Evolutionary conservation across 2,329 filamentous ascomycete genomes (phyloP), one percentile per base, ranked within the genome.

Genomic region (Pseudogymnoascus sp.): DNA sequence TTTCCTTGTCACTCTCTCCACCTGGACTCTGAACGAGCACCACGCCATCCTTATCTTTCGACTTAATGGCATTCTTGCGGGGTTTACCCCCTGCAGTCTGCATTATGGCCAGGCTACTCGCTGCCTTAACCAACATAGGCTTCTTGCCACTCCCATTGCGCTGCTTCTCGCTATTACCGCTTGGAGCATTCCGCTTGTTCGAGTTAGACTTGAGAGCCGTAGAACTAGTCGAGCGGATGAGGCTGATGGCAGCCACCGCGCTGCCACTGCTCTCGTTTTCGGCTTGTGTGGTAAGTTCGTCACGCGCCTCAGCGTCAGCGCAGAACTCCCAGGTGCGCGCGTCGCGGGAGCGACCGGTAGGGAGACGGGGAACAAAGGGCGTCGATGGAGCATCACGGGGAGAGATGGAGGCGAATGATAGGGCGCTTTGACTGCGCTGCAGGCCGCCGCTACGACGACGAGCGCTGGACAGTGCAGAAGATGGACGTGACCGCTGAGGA

Each of bases 1-100:
- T 97, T 78, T 97, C 93, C 77, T 97, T 97, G 74, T 97, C 93
- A 1, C 91, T 96, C 71, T 96, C 93, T 60, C 85, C 80, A 74
- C 77, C 84, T 15, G 84, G 80, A 67, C 69, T 81, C 78, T 38
- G 76, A 75, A 68, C 79, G 78, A 66, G 69, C 67, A 42, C 65
- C 64, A 68, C 68, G 71, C 74, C 71, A 69, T 80, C 71, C 69
- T 73, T 73, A 3, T 62, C 62, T 10, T 65, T 38, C n/a, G 21
- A 15, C 38, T 44, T 47, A 6, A 26, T 74, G 21, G 19, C 67
- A 65, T 69, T 71, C 71, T 72, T 65, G 66, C 72, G 67, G 69
- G 74, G 74, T 65, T 66, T 71, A 69, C 67, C 66, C 68, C 66
- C 68, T 71, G 70, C 66, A 65, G 64, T 67, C 65, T 53, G 65